Evolutionary conservation across 2,329 filamentous ascomycete genomes (phyloP).

Genomic region (Pseudogymnoascus sp.): DNA sequence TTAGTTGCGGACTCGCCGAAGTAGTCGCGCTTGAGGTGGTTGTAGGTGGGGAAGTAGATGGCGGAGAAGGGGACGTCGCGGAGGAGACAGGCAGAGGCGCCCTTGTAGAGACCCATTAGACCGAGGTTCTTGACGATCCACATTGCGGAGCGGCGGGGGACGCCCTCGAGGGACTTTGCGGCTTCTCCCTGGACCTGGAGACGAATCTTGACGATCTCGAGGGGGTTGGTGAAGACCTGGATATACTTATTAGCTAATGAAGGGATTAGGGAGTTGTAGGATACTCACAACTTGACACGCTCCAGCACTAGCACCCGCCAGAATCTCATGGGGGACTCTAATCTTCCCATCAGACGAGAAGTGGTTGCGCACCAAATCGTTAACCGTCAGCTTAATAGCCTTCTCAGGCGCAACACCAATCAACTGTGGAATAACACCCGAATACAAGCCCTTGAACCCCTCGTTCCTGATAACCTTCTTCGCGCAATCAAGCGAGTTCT

Average conservation of each 20-base stretch:
- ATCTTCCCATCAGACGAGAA: slow-evolving; percentile 72
- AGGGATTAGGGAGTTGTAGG: background rate
- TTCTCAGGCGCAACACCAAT: slow-evolving; percentile 98
- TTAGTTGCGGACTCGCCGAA: slow-evolving; percentile 85
- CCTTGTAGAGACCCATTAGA: slow-evolving; percentile 92
- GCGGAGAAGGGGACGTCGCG: slow-evolving; percentile 96
- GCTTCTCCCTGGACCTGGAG: slow-evolving; percentile 96
- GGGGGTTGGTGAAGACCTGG: slow-evolving; percentile 90
- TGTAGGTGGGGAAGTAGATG: slow-evolving; percentile 98
- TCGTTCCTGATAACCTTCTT: slow-evolving; percentile 90
- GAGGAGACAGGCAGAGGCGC: slow-evolving; percentile 84
- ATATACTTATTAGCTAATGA: slow-evolving; percentile 9
- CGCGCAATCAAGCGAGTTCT: slow-evolving; percentile 94
- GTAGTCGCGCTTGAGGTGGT: slow-evolving; percentile 84
- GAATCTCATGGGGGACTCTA: slow-evolving; percentile 59
- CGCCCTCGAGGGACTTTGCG: slow-evolving; percentile 73
- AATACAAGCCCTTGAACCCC: slow-evolving; percentile 82
- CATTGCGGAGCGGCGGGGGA: slow-evolving; percentile 83
- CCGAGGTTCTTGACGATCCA: slow-evolving; percentile 97
- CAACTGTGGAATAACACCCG: slow-evolving; percentile 87
- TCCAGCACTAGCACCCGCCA: slow-evolving; percentile 84
- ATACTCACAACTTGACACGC: slow-evolving; percentile 86
- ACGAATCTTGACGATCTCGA: slow-evolving; percentile 98
- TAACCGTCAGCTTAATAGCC: slow-evolving; percentile 97
- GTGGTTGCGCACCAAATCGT: slow-evolving; percentile 75